These are phyloP conservation scores for Stentor roeselii DNA, from an alignment of 73 alveolate species.

Conservation along the genomic window DNA sequence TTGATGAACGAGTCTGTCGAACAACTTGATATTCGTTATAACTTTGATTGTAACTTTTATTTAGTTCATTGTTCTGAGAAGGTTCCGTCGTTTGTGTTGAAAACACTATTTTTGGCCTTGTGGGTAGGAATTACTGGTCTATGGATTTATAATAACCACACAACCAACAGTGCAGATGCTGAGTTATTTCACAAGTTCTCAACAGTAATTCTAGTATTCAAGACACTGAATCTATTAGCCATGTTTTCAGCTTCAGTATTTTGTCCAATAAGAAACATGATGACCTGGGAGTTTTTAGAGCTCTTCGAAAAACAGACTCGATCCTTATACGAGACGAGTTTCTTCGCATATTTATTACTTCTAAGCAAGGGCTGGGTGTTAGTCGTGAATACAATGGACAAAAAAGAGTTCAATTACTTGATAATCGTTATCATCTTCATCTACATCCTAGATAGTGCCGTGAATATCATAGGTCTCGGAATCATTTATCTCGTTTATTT, in stretches of 20 bases:
- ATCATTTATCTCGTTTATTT: neutral
- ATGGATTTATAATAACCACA: neutral
- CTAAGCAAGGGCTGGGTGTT: slow-evolving; percentile 13
- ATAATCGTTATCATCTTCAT: neutral
- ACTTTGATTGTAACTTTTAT: neutral
- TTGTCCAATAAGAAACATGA: neutral
- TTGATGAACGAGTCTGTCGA: neutral
- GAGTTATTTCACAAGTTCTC: slow-evolving; percentile 8
- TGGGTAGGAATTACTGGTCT: neutral
- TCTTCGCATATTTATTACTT: neutral
- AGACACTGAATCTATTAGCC: neutral
- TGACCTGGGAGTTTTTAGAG: neutral
- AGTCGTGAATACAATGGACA: neutral
- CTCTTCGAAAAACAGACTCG: slow-evolving; percentile 7
- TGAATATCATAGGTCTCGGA: neutral
- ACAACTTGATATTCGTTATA: neutral
- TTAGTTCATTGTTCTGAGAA: neutral
- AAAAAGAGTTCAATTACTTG: neutral
- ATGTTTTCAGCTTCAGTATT: neutral
- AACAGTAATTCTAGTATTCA: neutral
- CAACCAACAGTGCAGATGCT: neutral
- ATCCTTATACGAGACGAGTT: slow-evolving; percentile 8
- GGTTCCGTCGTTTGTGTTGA: neutral
- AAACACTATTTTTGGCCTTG: neutral
- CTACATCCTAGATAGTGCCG: slow-evolving; percentile 15